Evolutionary conservation across 2,329 filamentous ascomycete genomes (phyloP).

Genomic region (Paracamarosporium sp.): DNA sequence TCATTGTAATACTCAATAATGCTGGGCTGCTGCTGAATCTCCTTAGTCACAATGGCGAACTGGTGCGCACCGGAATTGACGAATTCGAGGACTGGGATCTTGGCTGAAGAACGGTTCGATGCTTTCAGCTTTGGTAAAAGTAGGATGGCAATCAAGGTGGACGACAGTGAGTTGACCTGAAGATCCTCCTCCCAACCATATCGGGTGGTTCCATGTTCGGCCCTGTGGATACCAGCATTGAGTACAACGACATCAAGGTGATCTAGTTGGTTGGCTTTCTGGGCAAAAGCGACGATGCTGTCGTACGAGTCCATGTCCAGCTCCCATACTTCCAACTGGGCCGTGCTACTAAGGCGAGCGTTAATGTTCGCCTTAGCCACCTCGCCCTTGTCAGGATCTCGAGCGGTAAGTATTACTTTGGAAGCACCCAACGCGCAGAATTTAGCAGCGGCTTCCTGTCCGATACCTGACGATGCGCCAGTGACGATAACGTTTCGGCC

Average conservation of each 20-base stretch:
- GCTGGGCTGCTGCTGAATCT: slow-evolving; percentile 26
- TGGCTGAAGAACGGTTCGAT: slow-evolving; percentile 27
- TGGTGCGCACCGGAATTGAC: slow-evolving; percentile 41
- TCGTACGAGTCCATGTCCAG: slow-evolving; percentile 45
- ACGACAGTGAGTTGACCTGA: slow-evolving; percentile 66
- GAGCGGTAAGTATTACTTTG: slow-evolving; percentile 48
- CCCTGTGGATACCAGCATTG: slow-evolving; percentile 47
- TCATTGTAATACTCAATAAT: slow-evolving; percentile 41
- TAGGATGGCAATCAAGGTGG: slow-evolving; percentile 60
- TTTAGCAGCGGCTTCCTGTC: slow-evolving; percentile 46
- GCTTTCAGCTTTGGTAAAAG: slow-evolving; percentile 51
- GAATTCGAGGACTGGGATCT: slow-evolving; percentile 39
- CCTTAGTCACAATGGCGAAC: slow-evolving; percentile 28
- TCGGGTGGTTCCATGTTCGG: slow-evolving; percentile 26
- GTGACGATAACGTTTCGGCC: slow-evolving; percentile 56
- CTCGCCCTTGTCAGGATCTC: slow-evolving; percentile 45
- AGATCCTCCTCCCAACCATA: slow-evolving; percentile 54
- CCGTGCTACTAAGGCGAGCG: slow-evolving; percentile 27
- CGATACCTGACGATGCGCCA: slow-evolving; percentile 49
- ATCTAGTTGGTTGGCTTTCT: slow-evolving; percentile 34
- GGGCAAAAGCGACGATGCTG: slow-evolving; percentile 40
- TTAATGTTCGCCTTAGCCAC: slow-evolving; percentile 39
- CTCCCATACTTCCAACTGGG: slow-evolving; percentile 45
- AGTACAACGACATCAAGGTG: slow-evolving; percentile 47
- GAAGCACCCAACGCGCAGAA: slow-evolving; percentile 44